These are phyloP conservation scores for Diddensiella caesifluorescens DNA, from an alignment of 805 yeast species.

Conservation along the genomic window DNA sequence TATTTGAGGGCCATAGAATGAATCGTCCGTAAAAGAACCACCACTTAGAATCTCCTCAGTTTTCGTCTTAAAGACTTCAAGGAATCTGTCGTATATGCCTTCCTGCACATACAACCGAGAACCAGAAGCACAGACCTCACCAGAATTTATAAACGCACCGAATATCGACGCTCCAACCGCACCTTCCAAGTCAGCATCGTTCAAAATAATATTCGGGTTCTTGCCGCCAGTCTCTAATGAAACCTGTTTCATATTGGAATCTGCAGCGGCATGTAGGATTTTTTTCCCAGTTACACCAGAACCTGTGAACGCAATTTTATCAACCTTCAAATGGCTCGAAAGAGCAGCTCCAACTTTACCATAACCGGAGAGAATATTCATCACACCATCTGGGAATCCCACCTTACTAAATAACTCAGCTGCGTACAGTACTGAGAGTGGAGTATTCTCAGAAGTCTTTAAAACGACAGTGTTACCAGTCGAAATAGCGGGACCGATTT, in stretches of 20 bases:
- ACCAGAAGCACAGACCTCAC: slow-evolving; percentile 93
- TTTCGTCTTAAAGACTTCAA: slow-evolving; percentile 48
- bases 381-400: slow-evolving; percentile 71
- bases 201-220: slow-evolving; percentile 81
- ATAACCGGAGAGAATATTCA: slow-evolving; percentile 62
- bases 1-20: slow-evolving; percentile 85
- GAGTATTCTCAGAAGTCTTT: slow-evolving; percentile 71
- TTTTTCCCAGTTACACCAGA: slow-evolving; percentile 81
- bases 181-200: slow-evolving; percentile 72
- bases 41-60: slow-evolving; percentile 49
- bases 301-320: slow-evolving; percentile 90
- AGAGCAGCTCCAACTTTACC: slow-evolving; percentile 65
- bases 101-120: slow-evolving; percentile 86
- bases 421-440: slow-evolving; percentile 56
- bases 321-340: slow-evolving; percentile 56
- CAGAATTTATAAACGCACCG: slow-evolving; percentile 50
- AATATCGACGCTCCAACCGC: slow-evolving; percentile 81
- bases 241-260: slow-evolving; percentile 64
- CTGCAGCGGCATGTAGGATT: slow-evolving; percentile 70
- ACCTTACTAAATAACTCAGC: slow-evolving; percentile 54
- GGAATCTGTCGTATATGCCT: slow-evolving; percentile 65
- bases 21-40: slow-evolving; percentile 67
- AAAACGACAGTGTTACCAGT: slow-evolving; percentile 69
- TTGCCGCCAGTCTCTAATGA: slow-evolving; percentile 94
- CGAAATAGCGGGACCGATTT: slow-evolving; percentile 74